phyloP scores from a whole-genome alignment of 495 filamentous ascomycete species.

The Tuber microsphaerosporum region DNA sequence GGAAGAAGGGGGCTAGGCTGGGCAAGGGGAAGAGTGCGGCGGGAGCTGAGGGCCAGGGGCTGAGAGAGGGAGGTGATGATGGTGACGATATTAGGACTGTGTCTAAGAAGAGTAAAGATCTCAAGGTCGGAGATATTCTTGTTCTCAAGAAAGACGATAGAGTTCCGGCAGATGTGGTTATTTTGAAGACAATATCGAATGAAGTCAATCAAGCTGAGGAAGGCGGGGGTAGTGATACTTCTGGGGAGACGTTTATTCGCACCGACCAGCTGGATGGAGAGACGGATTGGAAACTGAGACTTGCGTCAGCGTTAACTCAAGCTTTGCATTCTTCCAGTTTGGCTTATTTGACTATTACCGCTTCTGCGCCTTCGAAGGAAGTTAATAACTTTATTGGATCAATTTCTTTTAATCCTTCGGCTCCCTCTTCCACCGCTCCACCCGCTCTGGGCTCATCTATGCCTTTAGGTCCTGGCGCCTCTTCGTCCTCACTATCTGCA shows the following conservation, averaged over 20 bases:
- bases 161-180: constrained; percentile 88
- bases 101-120: constrained; percentile 71
- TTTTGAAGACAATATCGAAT: constrained; percentile 71
- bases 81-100: constrained; percentile 49
- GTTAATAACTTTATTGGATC: constrained; percentile 93
- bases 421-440: neutral
- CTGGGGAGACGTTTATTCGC: constrained; percentile 89
- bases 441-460: neutral
- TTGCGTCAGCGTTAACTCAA: constrained; percentile 80
- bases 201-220: constrained; percentile 48
- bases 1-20: constrained; percentile 21
- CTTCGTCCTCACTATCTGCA: constrained; percentile 18
- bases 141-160: constrained; percentile 85
- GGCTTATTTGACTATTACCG: constrained; percentile 65
- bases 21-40: constrained; percentile 41
- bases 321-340: constrained; percentile 60
- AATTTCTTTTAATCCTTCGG: constrained; percentile 54
- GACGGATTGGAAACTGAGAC: constrained; percentile 95
- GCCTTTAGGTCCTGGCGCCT: neutral
- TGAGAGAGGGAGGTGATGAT: constrained; percentile 43
- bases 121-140: constrained; percentile 90
- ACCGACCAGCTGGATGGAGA: constrained; percentile 98
- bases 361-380: constrained; percentile 78
- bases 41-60: constrained; percentile 51
- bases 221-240: constrained; percentile 41